Evolutionary conservation across 805 yeast species (phyloP).

Genomic region (Nakazawaea wyomingensis): DNA sequence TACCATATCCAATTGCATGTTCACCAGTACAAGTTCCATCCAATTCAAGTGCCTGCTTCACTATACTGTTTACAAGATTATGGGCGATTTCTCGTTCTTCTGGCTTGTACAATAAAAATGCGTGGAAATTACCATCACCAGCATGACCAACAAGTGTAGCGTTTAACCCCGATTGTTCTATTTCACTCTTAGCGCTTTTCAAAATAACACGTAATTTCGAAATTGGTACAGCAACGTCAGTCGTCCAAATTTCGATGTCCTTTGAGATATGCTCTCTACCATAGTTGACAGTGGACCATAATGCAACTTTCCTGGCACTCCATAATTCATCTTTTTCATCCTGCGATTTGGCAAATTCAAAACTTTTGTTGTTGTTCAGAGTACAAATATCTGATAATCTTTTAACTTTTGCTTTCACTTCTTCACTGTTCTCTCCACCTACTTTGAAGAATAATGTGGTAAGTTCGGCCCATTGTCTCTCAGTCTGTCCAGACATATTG

Average conservation of each 20-base stretch:
- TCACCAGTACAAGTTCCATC: slow-evolving; percentile 92
- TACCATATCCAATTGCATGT: slow-evolving; percentile 84
- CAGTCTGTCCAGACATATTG: slow-evolving; percentile 53
- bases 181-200: slow-evolving; percentile 57
- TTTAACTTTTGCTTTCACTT: slow-evolving; percentile 47
- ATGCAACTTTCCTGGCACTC: slow-evolving; percentile 79
- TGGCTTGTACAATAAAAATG: slow-evolving; percentile 60
- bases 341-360: slow-evolving; percentile 59
- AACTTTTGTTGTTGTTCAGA: slow-evolving; percentile 40
- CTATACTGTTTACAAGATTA: slow-evolving; percentile 64
- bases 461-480: slow-evolving; percentile 53
- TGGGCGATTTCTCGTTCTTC: slow-evolving; percentile 44
- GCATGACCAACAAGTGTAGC: slow-evolving; percentile 81
- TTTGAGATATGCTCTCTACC: slow-evolving; percentile 45
- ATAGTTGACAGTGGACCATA: slow-evolving; percentile 64
- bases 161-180: slow-evolving; percentile 48
- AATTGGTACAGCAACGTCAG: slow-evolving; percentile 88
- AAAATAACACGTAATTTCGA: slow-evolving; percentile 60
- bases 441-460: slow-evolving; percentile 76
- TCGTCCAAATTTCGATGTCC: slow-evolving; percentile 77
- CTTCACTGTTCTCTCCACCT: slow-evolving; percentile 52
- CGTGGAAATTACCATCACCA: slow-evolving; percentile 91
- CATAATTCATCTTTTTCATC: slow-evolving; percentile 72
- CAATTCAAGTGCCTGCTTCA: slow-evolving; percentile 55
- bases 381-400: slow-evolving; percentile 40